Percentiles rank a stretch among this genome's conserved stretches.
Conservation (phyloP, 2,329 filamentous ascomycete species). For the Monilinia aucupariae region DNA sequence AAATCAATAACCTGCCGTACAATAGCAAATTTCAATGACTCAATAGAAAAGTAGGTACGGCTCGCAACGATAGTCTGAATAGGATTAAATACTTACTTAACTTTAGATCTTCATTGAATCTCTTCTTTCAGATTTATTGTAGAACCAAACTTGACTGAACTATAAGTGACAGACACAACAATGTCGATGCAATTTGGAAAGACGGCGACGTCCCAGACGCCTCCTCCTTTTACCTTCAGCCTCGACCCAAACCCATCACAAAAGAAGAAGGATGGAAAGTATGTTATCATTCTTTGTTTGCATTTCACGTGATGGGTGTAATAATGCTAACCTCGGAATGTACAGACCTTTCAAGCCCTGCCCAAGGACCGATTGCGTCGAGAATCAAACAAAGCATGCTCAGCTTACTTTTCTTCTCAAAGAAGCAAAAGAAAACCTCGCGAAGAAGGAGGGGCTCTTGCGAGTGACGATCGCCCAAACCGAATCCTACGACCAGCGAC, state of each 20-base stretch:
- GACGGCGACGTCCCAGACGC: not conserved
- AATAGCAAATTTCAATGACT: not conserved
- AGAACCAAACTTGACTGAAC: not conserved
- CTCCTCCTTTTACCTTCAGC: not conserved
- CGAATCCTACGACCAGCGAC: conserved; percentile 12
- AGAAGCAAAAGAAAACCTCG: not conserved
- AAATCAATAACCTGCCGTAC: not conserved
- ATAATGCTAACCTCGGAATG: conserved; percentile 10
- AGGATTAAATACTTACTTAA: not conserved
- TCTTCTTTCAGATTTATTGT: not conserved
- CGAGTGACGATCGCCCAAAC: not conserved
- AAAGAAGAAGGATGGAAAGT: conserved; percentile 3
- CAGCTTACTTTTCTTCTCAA: not conserved
- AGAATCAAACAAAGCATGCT: conserved; percentile 6
- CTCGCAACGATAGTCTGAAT: not conserved
- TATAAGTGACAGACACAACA: not conserved
- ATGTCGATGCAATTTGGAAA: conserved; percentile 6
- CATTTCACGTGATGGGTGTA: conserved; percentile 5
- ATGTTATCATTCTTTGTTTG: not conserved
- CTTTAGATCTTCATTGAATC: not conserved
- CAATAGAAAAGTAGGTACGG: not conserved
- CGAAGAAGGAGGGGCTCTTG: not conserved
- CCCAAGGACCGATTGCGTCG: conserved; percentile 8
- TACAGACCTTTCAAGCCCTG: conserved; percentile 10
- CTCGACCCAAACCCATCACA: not conserved